Percentiles rank a stretch among this genome's conserved stretches.
Conservation (phyloP, 257 asterid genomes). For the Solanum clarkiae region DNA sequence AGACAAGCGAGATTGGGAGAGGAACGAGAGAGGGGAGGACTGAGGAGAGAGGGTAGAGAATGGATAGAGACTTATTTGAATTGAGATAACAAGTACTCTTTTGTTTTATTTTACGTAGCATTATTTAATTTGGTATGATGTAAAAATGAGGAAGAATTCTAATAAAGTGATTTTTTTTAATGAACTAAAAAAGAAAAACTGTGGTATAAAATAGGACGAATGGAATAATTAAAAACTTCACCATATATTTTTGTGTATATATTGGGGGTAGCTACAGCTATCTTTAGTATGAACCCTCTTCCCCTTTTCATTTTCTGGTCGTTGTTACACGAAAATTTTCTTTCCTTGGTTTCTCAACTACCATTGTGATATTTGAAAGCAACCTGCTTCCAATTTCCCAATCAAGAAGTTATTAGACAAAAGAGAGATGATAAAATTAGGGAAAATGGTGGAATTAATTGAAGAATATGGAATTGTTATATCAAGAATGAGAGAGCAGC, state of each 20-base stretch:
- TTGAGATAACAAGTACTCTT: no score
- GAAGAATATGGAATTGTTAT: slow-evolving; percentile 54
- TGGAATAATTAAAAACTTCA: no score
- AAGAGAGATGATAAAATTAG: slow-evolving; percentile 48
- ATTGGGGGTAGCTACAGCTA: not conserved
- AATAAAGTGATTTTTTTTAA: no score
- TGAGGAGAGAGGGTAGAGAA: no score
- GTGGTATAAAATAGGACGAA: no score
- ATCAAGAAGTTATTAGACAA: not conserved
- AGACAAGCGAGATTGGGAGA: no score
- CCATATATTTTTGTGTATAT: not conserved
- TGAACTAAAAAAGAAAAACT: no score
- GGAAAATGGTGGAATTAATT: slow-evolving; percentile 57
- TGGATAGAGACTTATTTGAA: no score
- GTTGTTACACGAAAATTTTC: not conserved
- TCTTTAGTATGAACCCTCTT: not conserved
- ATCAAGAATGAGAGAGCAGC: slow-evolving; percentile 43
- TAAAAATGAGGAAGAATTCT: no score
- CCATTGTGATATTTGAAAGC: not conserved
- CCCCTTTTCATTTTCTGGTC: not conserved
- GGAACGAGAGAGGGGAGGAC: no score
- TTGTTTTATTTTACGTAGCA: no score
- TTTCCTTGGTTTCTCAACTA: not conserved
- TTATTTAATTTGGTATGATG: no score
- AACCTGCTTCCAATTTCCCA: not conserved